A percentile compares a stretch with the other conserved stretches of the same genome.
Conservation (phyloP, 2,329 filamentous ascomycete genomes). For the Septoria linicola region DNA sequence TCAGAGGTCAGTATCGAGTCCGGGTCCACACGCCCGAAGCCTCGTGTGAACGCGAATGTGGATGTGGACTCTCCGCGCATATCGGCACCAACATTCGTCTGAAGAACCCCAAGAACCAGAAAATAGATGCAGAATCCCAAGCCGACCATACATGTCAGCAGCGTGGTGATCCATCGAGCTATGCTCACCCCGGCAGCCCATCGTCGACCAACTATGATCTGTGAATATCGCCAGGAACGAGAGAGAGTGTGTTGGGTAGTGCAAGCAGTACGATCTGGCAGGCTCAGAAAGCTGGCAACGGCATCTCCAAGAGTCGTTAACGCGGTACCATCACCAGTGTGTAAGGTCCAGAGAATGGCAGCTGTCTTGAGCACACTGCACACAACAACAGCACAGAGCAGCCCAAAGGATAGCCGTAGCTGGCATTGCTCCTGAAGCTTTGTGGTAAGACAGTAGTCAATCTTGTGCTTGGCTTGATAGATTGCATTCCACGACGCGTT, state of each 20-base stretch:
- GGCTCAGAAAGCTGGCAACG: constrained; percentile 24
- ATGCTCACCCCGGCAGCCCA: neutral
- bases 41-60: neutral
- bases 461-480: neutral
- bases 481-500: neutral
- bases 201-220: neutral
- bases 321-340: constrained; percentile 13
- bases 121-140: neutral
- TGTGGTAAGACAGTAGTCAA: constrained; percentile 24
- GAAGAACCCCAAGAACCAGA: neutral
- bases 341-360: constrained; percentile 20
- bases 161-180: constrained; percentile 13
- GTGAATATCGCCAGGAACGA: neutral
- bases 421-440: constrained; percentile 11
- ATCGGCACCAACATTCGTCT: neutral
- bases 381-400: constrained; percentile 20
- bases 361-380: constrained; percentile 18
- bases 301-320: constrained; percentile 29
- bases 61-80: neutral
- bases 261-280: constrained; percentile 20
- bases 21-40: constrained; percentile 15
- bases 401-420: constrained; percentile 20
- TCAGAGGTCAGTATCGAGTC: constrained; percentile 5
- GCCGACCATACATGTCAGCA: constrained; percentile 10
- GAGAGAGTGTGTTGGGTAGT: neutral